phyloP scores from a whole-genome alignment of 768 basidiomycete genomes.

The Neoboletus magnificus region DNA sequence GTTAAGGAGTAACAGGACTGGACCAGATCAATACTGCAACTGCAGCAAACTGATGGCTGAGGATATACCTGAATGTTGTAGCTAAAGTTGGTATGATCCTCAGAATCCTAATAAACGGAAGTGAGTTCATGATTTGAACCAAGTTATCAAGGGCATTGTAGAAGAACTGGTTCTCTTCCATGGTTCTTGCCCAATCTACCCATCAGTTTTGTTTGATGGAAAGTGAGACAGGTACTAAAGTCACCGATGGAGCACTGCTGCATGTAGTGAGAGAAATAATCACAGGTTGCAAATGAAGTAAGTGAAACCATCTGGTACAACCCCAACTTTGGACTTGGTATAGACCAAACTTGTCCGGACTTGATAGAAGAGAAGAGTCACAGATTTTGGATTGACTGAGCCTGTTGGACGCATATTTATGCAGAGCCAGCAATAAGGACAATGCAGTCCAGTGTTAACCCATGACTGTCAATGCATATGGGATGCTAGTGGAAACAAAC shows the following conservation, averaged over 20 bases:
- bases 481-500: not conserved
- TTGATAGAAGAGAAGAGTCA: not conserved
- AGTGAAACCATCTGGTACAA: constrained; percentile 1
- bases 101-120: constrained; percentile 53
- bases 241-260: constrained; percentile 34
- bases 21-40: constrained; percentile 11
- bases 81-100: constrained; percentile 58
- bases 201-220: constrained; percentile 72
- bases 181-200: constrained; percentile 61
- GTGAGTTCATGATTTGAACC: constrained; percentile 45
- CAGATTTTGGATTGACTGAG: not conserved
- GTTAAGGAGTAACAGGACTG: constrained; percentile 54
- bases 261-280: constrained; percentile 41
- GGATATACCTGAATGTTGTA: constrained; percentile 41
- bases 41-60: not conserved
- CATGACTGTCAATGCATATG: not conserved
- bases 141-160: constrained; percentile 59
- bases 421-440: not conserved
- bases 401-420: not conserved
- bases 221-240: constrained; percentile 53
- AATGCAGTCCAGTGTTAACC: not conserved
- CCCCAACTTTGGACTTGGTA: not conserved
- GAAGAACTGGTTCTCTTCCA: constrained; percentile 53
- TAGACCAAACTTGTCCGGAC: not conserved
- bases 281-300: constrained; percentile 22